Evolutionary conservation across 352 stramenopile genomes (phyloP), one percentile per base, ranked within the genome.

Genomic region (Phytophthora megakarya): DNA sequence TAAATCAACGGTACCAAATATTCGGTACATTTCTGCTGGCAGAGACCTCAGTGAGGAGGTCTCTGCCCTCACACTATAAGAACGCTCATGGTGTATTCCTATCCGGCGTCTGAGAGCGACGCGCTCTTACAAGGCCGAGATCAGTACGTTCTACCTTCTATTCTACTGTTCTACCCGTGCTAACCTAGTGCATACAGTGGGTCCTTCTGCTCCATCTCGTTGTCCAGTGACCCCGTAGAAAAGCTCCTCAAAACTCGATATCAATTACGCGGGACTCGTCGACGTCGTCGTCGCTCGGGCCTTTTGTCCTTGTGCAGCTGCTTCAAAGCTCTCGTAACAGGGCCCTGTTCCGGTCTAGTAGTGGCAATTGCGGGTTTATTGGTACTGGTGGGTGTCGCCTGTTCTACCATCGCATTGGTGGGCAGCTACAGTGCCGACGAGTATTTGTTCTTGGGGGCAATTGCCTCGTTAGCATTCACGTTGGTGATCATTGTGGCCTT

Each of bases 401-500:
- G 76, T 39, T 67, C 81, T 33, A 73, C 59, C 1, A 54, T 82
- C 22, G 72, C 71, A 12, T 30, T 79, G 18, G 52, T 71, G 5
- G 51, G 62, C 32, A 62, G 57, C 23, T 77, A 80, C 46, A 75
- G 68, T 23, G 80, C 75, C 0, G 79, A 88, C 43, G 60, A 83
- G 65, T 86, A 88, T 30, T 73, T 96, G 21, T 91, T 92, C 35
- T 61, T 92, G 0, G 88, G 88, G 15, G 81, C 84, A 3, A 64
- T 89, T 33, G 80, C 89, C 19, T 96, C 86, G 1, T 58, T 62
- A n/a, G 59, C 69, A 25, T 95, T 94, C 65, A 94, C 81, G 26
- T 46, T 88, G 19, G 72, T 89, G 15, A 86, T 96, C 33, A 78
- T 95, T 45, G 52, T 89, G 15, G 83, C 81, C 55, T 96, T 92